These are phyloP conservation scores for Naganishia vishniacii DNA, from an alignment of 768 basidiomycete genomes.

Conservation along the genomic window DNA sequence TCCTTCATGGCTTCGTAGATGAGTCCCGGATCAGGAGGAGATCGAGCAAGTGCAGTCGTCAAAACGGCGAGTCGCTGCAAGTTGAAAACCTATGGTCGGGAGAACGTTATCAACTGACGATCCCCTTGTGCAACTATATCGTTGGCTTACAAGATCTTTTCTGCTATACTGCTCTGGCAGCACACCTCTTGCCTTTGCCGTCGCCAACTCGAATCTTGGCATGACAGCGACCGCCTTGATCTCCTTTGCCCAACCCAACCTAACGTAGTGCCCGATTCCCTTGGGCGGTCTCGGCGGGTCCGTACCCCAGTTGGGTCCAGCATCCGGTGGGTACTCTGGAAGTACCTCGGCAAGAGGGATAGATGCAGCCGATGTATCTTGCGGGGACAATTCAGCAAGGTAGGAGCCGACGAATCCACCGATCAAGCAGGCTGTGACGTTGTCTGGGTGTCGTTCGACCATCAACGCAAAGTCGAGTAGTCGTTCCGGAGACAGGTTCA, in stretches of 20 bases:
- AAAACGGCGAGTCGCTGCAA: constrained; percentile 91
- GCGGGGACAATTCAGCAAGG: constrained; percentile 76
- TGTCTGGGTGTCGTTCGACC: constrained; percentile 99
- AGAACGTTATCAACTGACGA: background rate
- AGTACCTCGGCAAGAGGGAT: constrained; percentile 93
- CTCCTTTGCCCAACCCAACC: constrained; percentile 73
- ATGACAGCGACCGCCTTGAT: constrained; percentile 93
- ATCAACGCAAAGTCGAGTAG: constrained; percentile 94
- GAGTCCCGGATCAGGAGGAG: constrained; percentile 88
- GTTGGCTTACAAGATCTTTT: constrained; percentile 67
- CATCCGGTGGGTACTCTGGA: constrained; percentile 90
- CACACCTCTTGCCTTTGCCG: constrained; percentile 84
- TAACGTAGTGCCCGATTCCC: constrained; percentile 90
- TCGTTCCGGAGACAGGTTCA: constrained; percentile 64
- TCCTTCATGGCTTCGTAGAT: constrained; percentile 99
- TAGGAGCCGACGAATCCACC: constrained; percentile 97
- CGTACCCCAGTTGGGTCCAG: constrained; percentile 82
- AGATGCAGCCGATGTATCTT: constrained; percentile 72
- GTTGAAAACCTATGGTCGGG: constrained; percentile 77
- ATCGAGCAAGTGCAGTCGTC: constrained; percentile 82
- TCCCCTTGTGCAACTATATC: no score
- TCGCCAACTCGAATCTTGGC: constrained; percentile 90
- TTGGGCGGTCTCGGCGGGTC: constrained; percentile 78
- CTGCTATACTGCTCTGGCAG: constrained; percentile 78
- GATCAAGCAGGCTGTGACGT: constrained; percentile 92